Evolutionary conservation across 1,284 basidiomycete genomes (phyloP), one percentile per base, ranked within the genome.

Genomic region (Apiotrichum sp.): DNA sequence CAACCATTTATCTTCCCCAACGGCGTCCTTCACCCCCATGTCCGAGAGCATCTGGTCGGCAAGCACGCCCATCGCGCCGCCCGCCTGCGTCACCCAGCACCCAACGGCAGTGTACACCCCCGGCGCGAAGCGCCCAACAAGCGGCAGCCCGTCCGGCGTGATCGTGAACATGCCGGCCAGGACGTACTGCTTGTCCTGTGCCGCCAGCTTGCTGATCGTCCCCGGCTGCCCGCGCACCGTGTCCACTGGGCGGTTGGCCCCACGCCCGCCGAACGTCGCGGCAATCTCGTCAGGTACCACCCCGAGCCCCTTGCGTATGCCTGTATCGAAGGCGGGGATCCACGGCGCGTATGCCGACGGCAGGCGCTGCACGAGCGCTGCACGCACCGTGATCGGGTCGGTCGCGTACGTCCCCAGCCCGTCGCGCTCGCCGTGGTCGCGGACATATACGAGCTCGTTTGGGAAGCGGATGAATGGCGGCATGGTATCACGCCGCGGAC

Each of bases 101-200:
- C 61, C 65, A 22, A 67, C 58, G 3, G 59, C 62, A 44, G 43
- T 49, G 31, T 55, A 68, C 32, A 66, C 8, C 0, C 64, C 62
- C 7, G 53, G 48, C 3, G 58, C 50, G 14, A 65, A 31, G 39
- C 47, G 29, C 8, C 67, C 67, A 10, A 60, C 61, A 14, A 68
- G 53, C 4, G 67, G 67, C 43, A 66, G 35, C 2, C 58, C 62
- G 48, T 68, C 67, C 7, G 67, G 67, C 31, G 65, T 65, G 11
- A 67, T 55, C 3, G 62, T 59, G 57, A 68, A 67, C 32, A 68
- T n/a, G 14, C 65, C 67, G 51, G 65, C 65, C 44, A 68, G 66
- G 7, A 47, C 53, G 39, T 55, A 61, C 10, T 52, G 47, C 40
- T 34, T 32, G 9, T 36, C 52, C 9, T 36, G n/a, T 6, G 47